Percentiles rank a stretch among this genome's conserved stretches.
Conservation (phyloP, 1,139 yeast genomes). For the Kurtzmaniella quercitrusa region DNA sequence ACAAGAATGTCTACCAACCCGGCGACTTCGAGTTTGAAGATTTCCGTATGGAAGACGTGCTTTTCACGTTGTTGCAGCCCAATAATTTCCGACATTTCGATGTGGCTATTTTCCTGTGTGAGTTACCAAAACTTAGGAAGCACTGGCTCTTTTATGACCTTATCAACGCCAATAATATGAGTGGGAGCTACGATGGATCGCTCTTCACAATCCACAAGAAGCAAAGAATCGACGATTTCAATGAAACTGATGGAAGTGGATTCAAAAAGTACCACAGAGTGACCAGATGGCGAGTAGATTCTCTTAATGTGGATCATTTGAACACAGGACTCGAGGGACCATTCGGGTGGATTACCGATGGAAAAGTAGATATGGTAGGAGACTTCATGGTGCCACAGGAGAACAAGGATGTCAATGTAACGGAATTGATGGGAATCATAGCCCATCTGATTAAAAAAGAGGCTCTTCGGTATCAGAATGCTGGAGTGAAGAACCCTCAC, state of each 20-base stretch:
- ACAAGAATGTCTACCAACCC: slow-evolving; percentile 66
- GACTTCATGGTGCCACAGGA: slow-evolving; percentile 80
- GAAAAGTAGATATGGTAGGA: slow-evolving; percentile 89
- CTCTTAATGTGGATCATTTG: slow-evolving; percentile 80
- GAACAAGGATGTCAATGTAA: slow-evolving; percentile 38
- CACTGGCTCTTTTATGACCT: slow-evolving; percentile 92
- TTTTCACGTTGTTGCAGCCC: slow-evolving; percentile 81
- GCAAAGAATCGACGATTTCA: slow-evolving; percentile 50
- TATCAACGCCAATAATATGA: slow-evolving; percentile 75
- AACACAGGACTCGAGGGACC: slow-evolving; percentile 91
- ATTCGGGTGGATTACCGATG: slow-evolving; percentile 92
- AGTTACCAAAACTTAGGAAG: slow-evolving; percentile 71
- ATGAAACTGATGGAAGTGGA: slow-evolving; percentile 27
- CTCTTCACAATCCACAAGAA: slow-evolving; percentile 85
- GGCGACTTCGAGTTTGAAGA: slow-evolving; percentile 93
- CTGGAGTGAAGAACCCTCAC: slow-evolving; percentile 18
- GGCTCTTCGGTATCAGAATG: slow-evolving; percentile 35
- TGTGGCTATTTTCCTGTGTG: slow-evolving; percentile 83
- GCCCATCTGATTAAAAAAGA: slow-evolving; percentile 38
- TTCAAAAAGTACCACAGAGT: slow-evolving; percentile 37
- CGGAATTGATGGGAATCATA: slow-evolving; percentile 37
- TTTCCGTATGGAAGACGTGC: slow-evolving; percentile 77
- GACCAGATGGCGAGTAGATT: slow-evolving; percentile 79
- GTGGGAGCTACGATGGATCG: slow-evolving; percentile 91
- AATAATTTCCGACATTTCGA: slow-evolving; percentile 75